These are phyloP conservation scores for Globisporangium nodosum DNA, from an alignment of 352 stramenopile genomes.

Conservation along the genomic window DNA sequence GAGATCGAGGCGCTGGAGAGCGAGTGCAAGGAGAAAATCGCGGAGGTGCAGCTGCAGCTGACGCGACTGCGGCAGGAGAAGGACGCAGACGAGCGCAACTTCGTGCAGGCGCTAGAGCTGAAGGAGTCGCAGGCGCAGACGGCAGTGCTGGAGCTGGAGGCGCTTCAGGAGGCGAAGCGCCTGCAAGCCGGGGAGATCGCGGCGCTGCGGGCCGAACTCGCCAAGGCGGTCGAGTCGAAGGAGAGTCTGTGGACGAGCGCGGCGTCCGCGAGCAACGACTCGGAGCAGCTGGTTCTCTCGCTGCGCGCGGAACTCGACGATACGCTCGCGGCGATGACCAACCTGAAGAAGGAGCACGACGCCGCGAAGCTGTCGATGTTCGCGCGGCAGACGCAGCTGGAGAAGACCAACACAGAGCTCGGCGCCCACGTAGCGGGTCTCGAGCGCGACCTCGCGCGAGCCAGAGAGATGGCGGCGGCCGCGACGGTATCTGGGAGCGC, in stretches of 20 bases:
- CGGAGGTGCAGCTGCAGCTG: slow-evolving; percentile 51
- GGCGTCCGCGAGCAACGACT: slow-evolving; percentile 61
- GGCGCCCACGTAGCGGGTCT: slow-evolving; percentile 58
- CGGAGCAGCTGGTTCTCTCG: slow-evolving; percentile 52
- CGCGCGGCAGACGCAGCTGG: slow-evolving; percentile 62
- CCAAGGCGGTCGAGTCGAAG: slow-evolving; percentile 50
- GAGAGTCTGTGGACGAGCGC: slow-evolving; percentile 64
- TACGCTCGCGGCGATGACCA: slow-evolving; percentile 44
- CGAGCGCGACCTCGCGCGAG: slow-evolving; percentile 49
- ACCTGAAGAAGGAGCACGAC: slow-evolving; percentile 57
- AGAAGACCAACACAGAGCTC: slow-evolving; percentile 71
- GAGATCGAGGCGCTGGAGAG: slow-evolving; percentile 71
- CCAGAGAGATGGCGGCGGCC: slow-evolving; percentile 20
- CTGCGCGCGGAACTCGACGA: slow-evolving; percentile 65
- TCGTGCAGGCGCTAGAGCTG: slow-evolving; percentile 62
- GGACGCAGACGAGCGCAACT: slow-evolving; percentile 62
- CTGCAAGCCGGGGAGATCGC: slow-evolving; percentile 33
- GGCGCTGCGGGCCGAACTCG: slow-evolving; percentile 40
- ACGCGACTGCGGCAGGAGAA: slow-evolving; percentile 50
- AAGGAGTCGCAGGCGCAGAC: slow-evolving; percentile 62
- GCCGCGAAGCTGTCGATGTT: slow-evolving; percentile 70
- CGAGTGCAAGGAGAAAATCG: slow-evolving; percentile 68
- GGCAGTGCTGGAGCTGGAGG: slow-evolving; percentile 34
- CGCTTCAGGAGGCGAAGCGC: slow-evolving; percentile 27
- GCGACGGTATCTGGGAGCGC: not conserved